Evolutionary conservation across 2,329 filamentous ascomycete genomes (phyloP).

Genomic region (Colletotrichum phormii): DNA sequence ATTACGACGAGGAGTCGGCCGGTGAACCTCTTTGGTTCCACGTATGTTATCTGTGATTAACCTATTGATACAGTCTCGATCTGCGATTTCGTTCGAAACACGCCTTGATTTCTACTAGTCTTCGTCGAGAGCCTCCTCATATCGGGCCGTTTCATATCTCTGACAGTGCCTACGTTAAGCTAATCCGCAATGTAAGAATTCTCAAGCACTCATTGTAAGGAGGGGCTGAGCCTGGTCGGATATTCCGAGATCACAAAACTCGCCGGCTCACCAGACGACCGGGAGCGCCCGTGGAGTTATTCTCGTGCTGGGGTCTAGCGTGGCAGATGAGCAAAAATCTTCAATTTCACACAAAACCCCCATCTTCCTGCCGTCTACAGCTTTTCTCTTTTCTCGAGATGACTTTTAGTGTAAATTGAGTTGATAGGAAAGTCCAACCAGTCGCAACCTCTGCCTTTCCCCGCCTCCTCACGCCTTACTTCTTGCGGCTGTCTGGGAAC

Average conservation of each 20-base stretch:
- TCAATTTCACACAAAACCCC: background rate
- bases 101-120: too few species aligned
- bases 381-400: background rate
- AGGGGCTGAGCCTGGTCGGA: background rate
- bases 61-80: too few species aligned
- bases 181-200: background rate
- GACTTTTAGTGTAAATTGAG: background rate
- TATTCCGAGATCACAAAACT: background rate
- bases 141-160: background rate
- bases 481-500: background rate
- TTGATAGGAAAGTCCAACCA: background rate
- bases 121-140: background rate
- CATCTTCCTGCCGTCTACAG: background rate
- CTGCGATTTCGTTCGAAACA: too few species aligned
- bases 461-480: too few species aligned
- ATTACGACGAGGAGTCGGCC: too few species aligned
- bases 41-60: too few species aligned
- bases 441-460: background rate
- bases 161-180: background rate
- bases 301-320: background rate
- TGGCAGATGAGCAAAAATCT: background rate
- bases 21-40: too few species aligned
- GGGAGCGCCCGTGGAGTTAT: background rate
- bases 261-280: background rate
- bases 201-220: background rate